These are phyloP conservation scores for Ogataea zsoltii DNA, from an alignment of 805 yeast species.

Conservation along the genomic window DNA sequence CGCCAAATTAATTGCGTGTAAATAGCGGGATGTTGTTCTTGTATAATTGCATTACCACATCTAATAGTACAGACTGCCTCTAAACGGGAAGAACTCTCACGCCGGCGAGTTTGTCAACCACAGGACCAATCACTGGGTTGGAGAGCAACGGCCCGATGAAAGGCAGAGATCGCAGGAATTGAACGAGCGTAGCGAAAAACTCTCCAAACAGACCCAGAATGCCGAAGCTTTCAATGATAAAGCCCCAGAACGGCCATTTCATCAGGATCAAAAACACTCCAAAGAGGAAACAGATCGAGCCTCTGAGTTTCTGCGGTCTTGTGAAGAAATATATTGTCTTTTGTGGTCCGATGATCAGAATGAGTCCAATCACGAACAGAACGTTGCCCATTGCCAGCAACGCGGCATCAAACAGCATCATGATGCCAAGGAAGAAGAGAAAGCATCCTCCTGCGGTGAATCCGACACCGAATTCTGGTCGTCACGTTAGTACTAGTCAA, in stretches of 20 bases:
- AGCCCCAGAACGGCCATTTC: conserved; percentile 82
- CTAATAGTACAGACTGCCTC: conserved; percentile 14
- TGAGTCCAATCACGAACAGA: conserved; percentile 75
- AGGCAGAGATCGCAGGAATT: conserved; percentile 86
- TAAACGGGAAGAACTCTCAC: conserved; percentile 68
- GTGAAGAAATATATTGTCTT: conserved; percentile 82
- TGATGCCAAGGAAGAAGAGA: conserved; percentile 77
- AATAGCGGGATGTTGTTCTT: not conserved
- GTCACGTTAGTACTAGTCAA: not conserved
- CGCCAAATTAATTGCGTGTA: conserved; percentile 15
- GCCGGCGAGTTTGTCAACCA: conserved; percentile 63
- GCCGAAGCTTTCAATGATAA: conserved; percentile 83
- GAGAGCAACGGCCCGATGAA: conserved; percentile 82
- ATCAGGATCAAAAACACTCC: conserved; percentile 77
- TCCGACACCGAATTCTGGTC: conserved; percentile 83
- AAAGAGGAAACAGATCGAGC: conserved; percentile 71
- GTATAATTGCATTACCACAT: not conserved
- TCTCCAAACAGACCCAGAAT: conserved; percentile 87
- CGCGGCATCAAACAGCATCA: conserved; percentile 86
- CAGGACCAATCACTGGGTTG: conserved; percentile 81
- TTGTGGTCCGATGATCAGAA: conserved; percentile 83
- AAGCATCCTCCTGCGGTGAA: conserved; percentile 84
- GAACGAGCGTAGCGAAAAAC: conserved; percentile 85
- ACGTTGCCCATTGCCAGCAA: conserved; percentile 88
- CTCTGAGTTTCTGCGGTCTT: conserved; percentile 83